A percentile compares a stretch with the other conserved stretches of the same genome.
These are phyloP conservation scores for Neurospora hispaniola DNA, from an alignment of 495 filamentous ascomycete genomes.

Conservation along the genomic window DNA sequence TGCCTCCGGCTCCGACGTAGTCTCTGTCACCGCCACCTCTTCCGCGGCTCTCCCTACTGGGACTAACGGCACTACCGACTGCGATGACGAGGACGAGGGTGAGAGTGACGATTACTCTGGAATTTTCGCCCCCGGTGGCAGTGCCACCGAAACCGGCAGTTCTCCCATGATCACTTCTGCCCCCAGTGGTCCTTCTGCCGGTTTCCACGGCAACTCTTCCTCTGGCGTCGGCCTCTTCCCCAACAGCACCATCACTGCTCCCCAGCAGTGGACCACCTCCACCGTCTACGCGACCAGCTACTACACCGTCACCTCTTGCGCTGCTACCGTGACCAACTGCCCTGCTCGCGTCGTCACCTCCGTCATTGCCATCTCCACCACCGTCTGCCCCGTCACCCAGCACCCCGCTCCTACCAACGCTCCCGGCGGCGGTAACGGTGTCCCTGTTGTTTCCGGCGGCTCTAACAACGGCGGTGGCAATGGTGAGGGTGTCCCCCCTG, in stretches of 20 bases:
- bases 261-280: constrained; percentile 38
- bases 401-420: constrained; percentile 7
- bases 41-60: neutral
- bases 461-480: neutral
- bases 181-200: constrained; percentile 37
- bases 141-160: neutral
- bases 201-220: constrained; percentile 43
- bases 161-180: constrained; percentile 1
- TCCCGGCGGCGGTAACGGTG: constrained; percentile 1
- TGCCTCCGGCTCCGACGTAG: neutral
- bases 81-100: neutral
- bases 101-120: neutral
- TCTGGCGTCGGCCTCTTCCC: neutral
- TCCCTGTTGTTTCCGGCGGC: constrained; percentile 10
- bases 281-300: constrained; percentile 49
- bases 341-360: constrained; percentile 46
- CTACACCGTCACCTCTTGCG: constrained; percentile 49
- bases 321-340: constrained; percentile 48
- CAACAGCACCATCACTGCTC: constrained; percentile 1
- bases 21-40: neutral
- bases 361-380: constrained; percentile 48
- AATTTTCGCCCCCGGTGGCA: neutral
- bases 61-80: neutral
- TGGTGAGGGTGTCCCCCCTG: neutral
- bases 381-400: constrained; percentile 44